Conservation (phyloP, 2,329 filamentous ascomycete species). For the Alternaria arbusti region DNA sequence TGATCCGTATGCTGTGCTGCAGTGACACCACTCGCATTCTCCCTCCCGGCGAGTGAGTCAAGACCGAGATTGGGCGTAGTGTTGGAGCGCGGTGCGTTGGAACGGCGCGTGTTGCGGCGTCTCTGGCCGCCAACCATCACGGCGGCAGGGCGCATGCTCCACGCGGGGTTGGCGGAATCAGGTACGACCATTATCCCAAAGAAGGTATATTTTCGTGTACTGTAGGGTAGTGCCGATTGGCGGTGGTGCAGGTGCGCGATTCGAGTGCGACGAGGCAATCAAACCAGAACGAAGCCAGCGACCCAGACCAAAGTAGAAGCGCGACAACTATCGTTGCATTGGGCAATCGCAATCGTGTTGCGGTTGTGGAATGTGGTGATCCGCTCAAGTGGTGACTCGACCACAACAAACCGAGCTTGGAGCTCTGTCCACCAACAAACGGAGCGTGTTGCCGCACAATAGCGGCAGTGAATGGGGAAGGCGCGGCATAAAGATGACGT, state of each 20-base stretch:
- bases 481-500: conserved; percentile 17
- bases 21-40: conserved; percentile 3
- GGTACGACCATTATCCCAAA: conserved; percentile 1
- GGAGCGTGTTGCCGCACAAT: conserved; percentile 4
- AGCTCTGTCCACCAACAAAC: conserved; percentile 19
- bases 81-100: conserved; percentile 19
- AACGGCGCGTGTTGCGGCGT: conserved; percentile 27
- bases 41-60: conserved; percentile 5
- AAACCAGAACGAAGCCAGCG: background rate
- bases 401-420: background rate
- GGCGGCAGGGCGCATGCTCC: conserved; percentile 11
- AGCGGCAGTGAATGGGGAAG: conserved; percentile 12
- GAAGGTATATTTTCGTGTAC: background rate
- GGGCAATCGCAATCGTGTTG: background rate
- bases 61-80: conserved; percentile 20
- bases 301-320: background rate
- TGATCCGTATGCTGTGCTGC: background rate
- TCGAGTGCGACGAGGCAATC: background rate
- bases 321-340: background rate
- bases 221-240: background rate
- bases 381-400: background rate
- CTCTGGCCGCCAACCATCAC: conserved; percentile 22
- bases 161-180: conserved; percentile 2
- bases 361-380: background rate
- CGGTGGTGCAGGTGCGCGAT: background rate